Conservation (phyloP, 176 grass and related monocot genomes). For the Alloteropsis semialata region DNA sequence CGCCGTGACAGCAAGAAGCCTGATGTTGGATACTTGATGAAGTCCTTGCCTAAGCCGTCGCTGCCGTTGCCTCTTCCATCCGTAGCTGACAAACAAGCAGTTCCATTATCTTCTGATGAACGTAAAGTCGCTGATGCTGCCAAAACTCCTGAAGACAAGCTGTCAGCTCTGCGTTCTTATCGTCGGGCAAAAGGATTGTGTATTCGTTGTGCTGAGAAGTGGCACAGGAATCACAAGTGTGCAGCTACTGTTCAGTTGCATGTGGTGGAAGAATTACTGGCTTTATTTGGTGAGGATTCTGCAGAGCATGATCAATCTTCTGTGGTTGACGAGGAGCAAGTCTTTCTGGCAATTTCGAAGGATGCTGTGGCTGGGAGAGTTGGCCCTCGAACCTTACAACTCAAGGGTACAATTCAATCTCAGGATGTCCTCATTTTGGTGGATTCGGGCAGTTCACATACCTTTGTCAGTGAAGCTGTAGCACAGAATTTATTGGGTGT, state of each 20-base stretch:
- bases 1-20: no score
- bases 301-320: no score
- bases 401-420: rapidly evolving
- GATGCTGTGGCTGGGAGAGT: not conserved
- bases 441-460: not conserved
- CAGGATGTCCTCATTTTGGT: rapidly evolving
- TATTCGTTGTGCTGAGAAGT: not conserved
- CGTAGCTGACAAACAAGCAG: no score
- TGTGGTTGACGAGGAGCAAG: no score
- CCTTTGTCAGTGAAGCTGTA: not conserved
- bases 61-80: no score
- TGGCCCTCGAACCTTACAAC: rapidly evolving
- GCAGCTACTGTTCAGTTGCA: rapidly evolving
- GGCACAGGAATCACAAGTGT: rapidly evolving
- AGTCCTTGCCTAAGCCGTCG: no score
- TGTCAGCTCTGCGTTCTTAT: rapidly evolving
- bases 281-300: no score
- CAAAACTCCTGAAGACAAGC: no score
- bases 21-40: no score
- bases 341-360: rapidly evolving
- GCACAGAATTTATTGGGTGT: rapidly evolving
- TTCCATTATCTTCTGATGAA: no score
- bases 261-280: not conserved
- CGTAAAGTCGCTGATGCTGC: no score
- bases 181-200: rapidly evolving